A percentile compares a stretch with the other conserved stretches of the same genome.
Conservation (phyloP, 108 stramenopile species). For the Fragilariopsis cylindrus region DNA sequence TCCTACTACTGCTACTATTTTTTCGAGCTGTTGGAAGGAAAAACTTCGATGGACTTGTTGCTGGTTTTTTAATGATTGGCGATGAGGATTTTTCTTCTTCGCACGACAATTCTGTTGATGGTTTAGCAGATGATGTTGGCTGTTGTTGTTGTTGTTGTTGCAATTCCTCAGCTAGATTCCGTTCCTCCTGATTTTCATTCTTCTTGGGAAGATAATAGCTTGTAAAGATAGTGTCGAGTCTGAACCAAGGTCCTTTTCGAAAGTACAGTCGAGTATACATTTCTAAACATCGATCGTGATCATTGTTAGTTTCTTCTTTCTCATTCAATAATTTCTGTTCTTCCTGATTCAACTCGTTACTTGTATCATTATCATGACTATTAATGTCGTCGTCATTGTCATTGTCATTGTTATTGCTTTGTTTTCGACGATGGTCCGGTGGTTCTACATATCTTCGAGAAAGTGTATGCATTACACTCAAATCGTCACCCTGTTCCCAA, state of each 20-base stretch:
- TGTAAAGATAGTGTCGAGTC: slow-evolving; percentile 63
- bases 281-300: slow-evolving; percentile 60
- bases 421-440: neutral
- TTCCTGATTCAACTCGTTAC: neutral
- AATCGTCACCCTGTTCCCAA: slow-evolving; percentile 79
- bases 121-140: too few relatives aligned
- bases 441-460: slow-evolving; percentile 36
- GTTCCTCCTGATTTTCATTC: neutral
- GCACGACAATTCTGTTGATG: too few relatives aligned
- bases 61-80: neutral
- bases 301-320: slow-evolving; percentile 25
- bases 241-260: slow-evolving; percentile 81
- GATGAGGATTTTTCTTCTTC: neutral
- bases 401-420: neutral
- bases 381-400: neutral
- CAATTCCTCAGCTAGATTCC: too few relatives aligned
- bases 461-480: slow-evolving; percentile 60
- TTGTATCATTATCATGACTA: neutral
- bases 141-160: neutral
- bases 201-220: slow-evolving; percentile 64
- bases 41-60: slow-evolving; percentile 20
- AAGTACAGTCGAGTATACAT: slow-evolving; percentile 74
- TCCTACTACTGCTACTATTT: neutral
- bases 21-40: slow-evolving; percentile 24
- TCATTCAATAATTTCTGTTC: slow-evolving; percentile 3